Evolutionary conservation across 495 filamentous ascomycete genomes (phyloP).

Genomic region (Penicillium riverlandense): DNA sequence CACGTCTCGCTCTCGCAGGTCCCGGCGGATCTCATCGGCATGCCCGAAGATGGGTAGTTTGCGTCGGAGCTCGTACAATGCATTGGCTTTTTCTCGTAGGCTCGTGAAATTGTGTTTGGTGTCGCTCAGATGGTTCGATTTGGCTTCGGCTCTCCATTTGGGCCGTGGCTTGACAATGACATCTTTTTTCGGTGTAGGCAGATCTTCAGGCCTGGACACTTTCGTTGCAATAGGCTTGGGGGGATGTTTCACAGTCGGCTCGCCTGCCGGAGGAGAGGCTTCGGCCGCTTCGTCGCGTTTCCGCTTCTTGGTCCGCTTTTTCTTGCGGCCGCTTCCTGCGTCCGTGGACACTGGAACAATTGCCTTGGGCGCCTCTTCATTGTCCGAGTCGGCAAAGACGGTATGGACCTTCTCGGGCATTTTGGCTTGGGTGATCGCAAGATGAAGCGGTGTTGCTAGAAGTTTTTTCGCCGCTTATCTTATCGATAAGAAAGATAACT

Average conservation of each 20-base stretch:
- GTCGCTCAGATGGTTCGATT: conserved; percentile 10
- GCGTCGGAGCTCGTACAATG: conserved; percentile 47
- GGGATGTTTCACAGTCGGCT: background rate
- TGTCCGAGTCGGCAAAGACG: conserved; percentile 14
- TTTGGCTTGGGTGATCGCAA: background rate
- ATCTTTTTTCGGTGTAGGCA: background rate
- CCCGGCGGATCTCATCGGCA: conserved; percentile 58
- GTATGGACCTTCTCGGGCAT: conserved; percentile 45
- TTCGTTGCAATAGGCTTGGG: background rate
- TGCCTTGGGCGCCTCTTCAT: conserved; percentile 7
- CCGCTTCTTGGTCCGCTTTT: conserved; percentile 35
- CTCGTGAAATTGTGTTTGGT: conserved; percentile 23
- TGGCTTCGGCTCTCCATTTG: background rate
- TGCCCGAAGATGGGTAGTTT: conserved; percentile 76
- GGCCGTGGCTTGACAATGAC: background rate
- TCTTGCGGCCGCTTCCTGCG: conserved; percentile 19
- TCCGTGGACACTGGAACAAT: background rate
- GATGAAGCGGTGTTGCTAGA: too few relatives aligned
- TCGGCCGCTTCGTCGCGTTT: conserved; percentile 30
- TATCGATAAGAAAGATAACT: background rate
- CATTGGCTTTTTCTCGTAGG: conserved; percentile 38
- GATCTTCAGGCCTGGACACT: background rate
- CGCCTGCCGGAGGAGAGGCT: background rate
- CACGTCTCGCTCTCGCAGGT: conserved; percentile 62
- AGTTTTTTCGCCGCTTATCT: background rate